These are phyloP conservation scores for Giardia duodenalis DNA, from an alignment of 208 protist genomes.

Conservation along the genomic window DNA sequence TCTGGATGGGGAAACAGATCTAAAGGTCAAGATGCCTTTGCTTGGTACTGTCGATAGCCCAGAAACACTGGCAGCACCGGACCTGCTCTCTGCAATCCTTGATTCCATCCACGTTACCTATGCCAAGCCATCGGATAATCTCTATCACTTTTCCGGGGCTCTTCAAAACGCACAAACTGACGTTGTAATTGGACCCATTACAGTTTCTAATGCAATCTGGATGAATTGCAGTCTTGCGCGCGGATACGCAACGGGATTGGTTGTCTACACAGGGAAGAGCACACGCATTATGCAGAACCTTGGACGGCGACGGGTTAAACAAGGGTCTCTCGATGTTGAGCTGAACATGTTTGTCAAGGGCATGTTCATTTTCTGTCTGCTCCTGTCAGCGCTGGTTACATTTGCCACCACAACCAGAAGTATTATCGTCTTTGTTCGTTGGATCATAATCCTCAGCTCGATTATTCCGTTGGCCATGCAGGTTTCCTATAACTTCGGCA, in stretches of 20 bases:
- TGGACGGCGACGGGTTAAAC: conserved; percentile 53
- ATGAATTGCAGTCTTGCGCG: conserved; percentile 76
- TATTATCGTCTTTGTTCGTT: conserved; percentile 50
- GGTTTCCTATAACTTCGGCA: conserved; percentile 85
- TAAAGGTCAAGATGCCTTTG: conserved; percentile 63
- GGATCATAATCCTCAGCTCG: conserved; percentile 81
- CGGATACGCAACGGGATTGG: conserved; percentile 56
- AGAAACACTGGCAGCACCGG: not conserved
- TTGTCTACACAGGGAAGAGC: conserved; percentile 78
- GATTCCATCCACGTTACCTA: not conserved
- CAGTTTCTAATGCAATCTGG: conserved; percentile 84
- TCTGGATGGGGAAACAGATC: conserved; percentile 94
- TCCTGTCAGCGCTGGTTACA: conserved; percentile 53
- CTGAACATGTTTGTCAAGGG: conserved; percentile 75
- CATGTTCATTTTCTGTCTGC: conserved; percentile 54
- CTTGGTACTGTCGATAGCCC: not conserved
- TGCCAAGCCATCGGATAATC: not conserved
- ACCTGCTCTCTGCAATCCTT: not conserved
- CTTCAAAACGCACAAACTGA: not conserved
- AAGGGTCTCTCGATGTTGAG: conserved; percentile 73
- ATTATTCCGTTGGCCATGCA: conserved; percentile 84
- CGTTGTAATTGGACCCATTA: conserved; percentile 45
- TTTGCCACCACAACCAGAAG: conserved; percentile 55
- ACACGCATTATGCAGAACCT: conserved; percentile 80
- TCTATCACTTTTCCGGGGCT: conserved; percentile 1